Evolutionary conservation across 2,329 filamentous ascomycete genomes (phyloP), one percentile per base, ranked within the genome.

Genomic region (Fusarium sp.): DNA sequence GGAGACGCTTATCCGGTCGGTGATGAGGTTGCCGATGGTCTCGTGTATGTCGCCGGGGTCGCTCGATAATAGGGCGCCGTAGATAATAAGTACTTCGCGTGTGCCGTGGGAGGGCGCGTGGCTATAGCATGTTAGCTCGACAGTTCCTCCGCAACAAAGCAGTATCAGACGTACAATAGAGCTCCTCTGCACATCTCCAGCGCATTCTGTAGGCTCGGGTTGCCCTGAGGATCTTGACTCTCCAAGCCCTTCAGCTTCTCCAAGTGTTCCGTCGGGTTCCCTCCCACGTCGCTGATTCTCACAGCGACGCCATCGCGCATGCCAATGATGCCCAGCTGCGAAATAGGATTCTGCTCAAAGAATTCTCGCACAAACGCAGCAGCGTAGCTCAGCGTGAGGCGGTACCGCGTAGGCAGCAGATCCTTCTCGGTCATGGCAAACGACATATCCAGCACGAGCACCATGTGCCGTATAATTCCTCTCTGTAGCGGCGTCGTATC

Each of bases 271-370:
- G 89, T 89, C 3, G 94, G 93, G 73, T 97, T 97, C 9, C 95
- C 95, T 52, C 91, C 90, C 81, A 98, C 89, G 72, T 97, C 92
- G 73, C 91, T 95, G 63, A 99, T 86, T 35, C 91, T 83, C 24
- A 96, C 82, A 3, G 93, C 93, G 13, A 98, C 82, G 13, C 95
- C 95, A 74, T 98, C 95, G 61, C 91, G 87, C 91, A 98, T 97
- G 46, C 91, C 94, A 35, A 99, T 82, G 28, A 99, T 90, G 24
- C 91, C 93, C 53, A 99, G 85, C 78, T 99, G 95, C 9, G 93
- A 96, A 67, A 99, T 98, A 10, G 95, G 95, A 72, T 99, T 99
- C 77, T 99, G 95, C 77, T 98, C 95, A 74, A 98, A 99, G 78
- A 92, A 99, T 75, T 97, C 94, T 57, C 89, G 85, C 44, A 98